Evolutionary conservation across 2,329 filamentous ascomycete species (phyloP).

Genomic region (Mollisiaceae sp.): DNA sequence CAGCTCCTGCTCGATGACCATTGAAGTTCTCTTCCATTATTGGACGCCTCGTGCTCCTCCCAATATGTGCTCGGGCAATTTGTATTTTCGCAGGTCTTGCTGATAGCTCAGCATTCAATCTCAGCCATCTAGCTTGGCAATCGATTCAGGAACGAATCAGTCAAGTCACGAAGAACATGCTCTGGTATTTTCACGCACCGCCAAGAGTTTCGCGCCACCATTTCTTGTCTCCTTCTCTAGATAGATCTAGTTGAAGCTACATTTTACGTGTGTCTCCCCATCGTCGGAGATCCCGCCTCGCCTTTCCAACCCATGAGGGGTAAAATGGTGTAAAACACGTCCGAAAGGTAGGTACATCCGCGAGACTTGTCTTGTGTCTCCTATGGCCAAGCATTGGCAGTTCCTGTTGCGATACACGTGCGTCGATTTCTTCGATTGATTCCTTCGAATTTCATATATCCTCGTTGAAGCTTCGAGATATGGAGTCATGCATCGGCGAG

Average conservation of each 20-base stretch:
- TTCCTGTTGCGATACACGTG: conserved; percentile 12
- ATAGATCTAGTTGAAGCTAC: neutral
- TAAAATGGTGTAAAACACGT: conserved; percentile 4
- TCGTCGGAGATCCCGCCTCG: conserved; percentile 4
- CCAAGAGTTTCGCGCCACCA: conserved; percentile 7
- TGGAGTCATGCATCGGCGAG: conserved; percentile 3
- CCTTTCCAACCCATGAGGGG: neutral
- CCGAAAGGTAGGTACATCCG: conserved; percentile 19
- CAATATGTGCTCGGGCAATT: neutral
- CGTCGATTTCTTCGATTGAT: conserved; percentile 12
- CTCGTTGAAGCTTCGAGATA: neutral
- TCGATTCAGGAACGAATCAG: neutral
- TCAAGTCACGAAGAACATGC: neutral
- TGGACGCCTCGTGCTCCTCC: neutral
- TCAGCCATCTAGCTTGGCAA: conserved; percentile 10
- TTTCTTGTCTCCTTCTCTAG: neutral
- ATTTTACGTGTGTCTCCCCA: neutral
- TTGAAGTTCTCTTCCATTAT: neutral
- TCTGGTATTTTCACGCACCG: neutral
- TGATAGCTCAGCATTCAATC: neutral
- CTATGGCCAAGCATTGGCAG: conserved; percentile 23
- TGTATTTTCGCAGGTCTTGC: neutral
- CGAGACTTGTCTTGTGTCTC: neutral
- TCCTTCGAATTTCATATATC: conserved; percentile 11
- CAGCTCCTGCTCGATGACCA: neutral